A percentile compares a stretch with the other conserved stretches of the same genome.
Evolutionary conservation across 2,329 filamentous ascomycete species (phyloP).

Genomic region (Alternaria postmessia): DNA sequence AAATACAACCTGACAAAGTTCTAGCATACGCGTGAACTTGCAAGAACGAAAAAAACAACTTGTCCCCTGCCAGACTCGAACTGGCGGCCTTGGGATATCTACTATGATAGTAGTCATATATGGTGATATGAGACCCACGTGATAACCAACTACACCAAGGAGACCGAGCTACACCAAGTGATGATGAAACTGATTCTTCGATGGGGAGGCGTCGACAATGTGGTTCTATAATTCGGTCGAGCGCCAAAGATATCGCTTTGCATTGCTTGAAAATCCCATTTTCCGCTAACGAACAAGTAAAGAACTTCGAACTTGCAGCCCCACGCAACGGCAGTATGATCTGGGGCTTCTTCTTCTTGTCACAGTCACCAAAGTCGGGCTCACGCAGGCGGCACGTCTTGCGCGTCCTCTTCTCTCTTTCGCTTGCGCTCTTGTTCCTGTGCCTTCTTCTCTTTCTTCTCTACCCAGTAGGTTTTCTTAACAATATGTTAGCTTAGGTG

Average conservation of each 20-base stretch:
- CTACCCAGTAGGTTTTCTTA: background rate
- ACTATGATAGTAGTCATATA: conserved; percentile 31
- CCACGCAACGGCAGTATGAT: background rate
- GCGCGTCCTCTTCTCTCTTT: background rate
- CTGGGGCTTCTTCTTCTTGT: background rate
- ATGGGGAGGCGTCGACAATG: no score
- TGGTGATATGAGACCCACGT: conserved; percentile 41
- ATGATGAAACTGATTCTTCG: no score
- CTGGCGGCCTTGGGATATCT: conserved; percentile 42
- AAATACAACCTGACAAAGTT: background rate
- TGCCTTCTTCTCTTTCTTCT: background rate
- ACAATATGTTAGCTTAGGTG: background rate
- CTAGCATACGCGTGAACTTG: rapidly evolving
- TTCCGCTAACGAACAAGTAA: background rate
- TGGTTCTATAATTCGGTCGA: rapidly evolving
- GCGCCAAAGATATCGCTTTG: no score
- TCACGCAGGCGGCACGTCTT: background rate
- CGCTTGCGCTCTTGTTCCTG: background rate
- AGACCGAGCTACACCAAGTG: conserved; percentile 6
- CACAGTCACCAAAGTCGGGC: background rate
- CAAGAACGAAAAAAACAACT: background rate
- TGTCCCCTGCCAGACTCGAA: conserved; percentile 41
- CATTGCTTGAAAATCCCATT: rapidly evolving
- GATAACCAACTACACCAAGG: conserved; percentile 44
- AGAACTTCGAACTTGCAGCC: background rate